Conservation (phyloP, 371 early-diverging fungal species). For the Mucor sp. region DNA sequence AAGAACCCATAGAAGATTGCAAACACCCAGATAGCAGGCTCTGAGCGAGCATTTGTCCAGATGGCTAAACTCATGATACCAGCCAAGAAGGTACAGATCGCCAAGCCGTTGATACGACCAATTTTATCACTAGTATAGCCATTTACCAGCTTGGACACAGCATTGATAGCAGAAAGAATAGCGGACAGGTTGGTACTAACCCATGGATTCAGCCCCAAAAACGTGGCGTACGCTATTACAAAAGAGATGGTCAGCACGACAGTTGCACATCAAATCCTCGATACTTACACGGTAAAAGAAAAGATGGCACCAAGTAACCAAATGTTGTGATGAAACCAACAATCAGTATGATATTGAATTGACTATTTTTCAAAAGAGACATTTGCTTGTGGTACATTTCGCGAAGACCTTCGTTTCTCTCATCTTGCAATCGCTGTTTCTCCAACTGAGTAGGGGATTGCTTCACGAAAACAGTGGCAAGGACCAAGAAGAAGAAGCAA, state of each 20-base stretch:
- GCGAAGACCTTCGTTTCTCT: constrained; percentile 20
- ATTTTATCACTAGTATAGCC: constrained; percentile 56
- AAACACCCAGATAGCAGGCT: constrained; percentile 42
- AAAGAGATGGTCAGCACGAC: constrained; percentile 12
- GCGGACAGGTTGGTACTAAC: constrained; percentile 45
- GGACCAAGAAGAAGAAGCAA: constrained; percentile 46
- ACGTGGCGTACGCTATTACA: constrained; percentile 38
- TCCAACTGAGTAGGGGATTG: constrained; percentile 33
- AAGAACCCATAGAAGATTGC: constrained; percentile 55
- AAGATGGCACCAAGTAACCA: constrained; percentile 19
- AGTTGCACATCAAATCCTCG: neutral
- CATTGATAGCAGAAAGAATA: constrained; percentile 54
- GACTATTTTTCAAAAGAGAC: constrained; percentile 3
- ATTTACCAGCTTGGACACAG: constrained; percentile 42
- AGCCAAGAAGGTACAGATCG: constrained; percentile 47
- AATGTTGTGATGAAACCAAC: constrained; percentile 30
- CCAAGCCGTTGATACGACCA: constrained; percentile 60
- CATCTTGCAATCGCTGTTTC: constrained; percentile 19
- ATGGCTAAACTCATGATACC: constrained; percentile 43
- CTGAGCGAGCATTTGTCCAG: constrained; percentile 44
- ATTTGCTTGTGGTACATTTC: constrained; percentile 36
- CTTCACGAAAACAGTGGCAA: constrained; percentile 51
- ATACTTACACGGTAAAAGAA: constrained; percentile 19
- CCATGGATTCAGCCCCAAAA: constrained; percentile 32
- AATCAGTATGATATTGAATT: constrained; percentile 27